Evolutionary conservation across 2,329 filamentous ascomycete species (phyloP).

Genomic region (Alternaria sp.): DNA sequence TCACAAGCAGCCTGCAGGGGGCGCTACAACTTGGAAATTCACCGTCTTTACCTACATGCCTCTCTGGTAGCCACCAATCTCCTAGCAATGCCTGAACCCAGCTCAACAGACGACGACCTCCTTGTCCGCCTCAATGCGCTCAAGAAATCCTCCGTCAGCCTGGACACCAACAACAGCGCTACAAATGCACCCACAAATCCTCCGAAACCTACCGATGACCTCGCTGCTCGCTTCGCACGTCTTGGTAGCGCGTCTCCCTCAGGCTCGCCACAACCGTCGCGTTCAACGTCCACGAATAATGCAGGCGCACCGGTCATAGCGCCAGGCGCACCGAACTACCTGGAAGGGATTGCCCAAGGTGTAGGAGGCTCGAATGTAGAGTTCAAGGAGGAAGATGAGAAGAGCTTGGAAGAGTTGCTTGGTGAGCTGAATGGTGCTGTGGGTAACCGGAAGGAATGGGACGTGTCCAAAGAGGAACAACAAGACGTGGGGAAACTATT

Average conservation of each 20-base stretch:
- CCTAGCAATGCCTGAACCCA: conserved; percentile 26
- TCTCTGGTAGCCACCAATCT: background rate
- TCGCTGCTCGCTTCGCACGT: conserved; percentile 51
- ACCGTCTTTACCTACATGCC: conserved; percentile 1
- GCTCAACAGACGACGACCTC: conserved; percentile 52
- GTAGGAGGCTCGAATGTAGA: conserved; percentile 37
- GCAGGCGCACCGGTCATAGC: conserved; percentile 35
- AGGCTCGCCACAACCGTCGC: conserved; percentile 37
- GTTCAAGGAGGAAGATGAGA: conserved; percentile 54
- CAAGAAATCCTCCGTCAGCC: conserved; percentile 54
- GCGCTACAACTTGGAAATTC: background rate
- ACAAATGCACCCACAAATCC: conserved; percentile 27
- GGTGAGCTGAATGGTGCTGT: conserved; percentile 50
- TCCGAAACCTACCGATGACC: conserved; percentile 40
- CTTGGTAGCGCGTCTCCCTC: conserved; percentile 45
- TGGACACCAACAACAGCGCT: conserved; percentile 37
- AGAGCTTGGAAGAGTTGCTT: conserved; percentile 58
- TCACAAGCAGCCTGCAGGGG: conserved; percentile 4
- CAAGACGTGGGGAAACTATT: conserved; percentile 54
- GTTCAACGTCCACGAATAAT: conserved; percentile 30
- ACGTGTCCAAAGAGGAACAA: conserved; percentile 52
- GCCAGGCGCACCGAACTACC: conserved; percentile 47
- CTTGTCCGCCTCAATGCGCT: conserved; percentile 60
- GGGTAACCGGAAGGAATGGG: conserved; percentile 51
- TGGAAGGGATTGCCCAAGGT: conserved; percentile 45